Percentiles rank a stretch among this genome's conserved stretches.
These are phyloP conservation scores for Sorghum bicolor DNA, from an alignment of 176 grass and related monocot species.

Conservation along the genomic window Sorghum_bicolor_NCBIv3 NC_012874.2:3573001-3573500, in stretches of 20 bases:
- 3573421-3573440: no score
- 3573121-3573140: conserved; percentile 43
- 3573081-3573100: conserved; percentile 58
- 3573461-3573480: no score
- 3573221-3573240: background rate
- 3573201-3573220: background rate
- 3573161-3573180: background rate
- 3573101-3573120: conserved; percentile 40
- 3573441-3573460: no score
- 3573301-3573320: background rate
- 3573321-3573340: background rate
- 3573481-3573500: no score
- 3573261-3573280: conserved; percentile 25
- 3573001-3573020: background rate
- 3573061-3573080: conserved; percentile 72
- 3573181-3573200: background rate
- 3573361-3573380: background rate
- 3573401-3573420: no score
- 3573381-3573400: no score
- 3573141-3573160: background rate
- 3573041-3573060: conserved; percentile 91
- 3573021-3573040: conserved; percentile 75
- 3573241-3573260: background rate
- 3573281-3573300: background rate
- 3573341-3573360: background rate